These are phyloP conservation scores for Omphalea diandra DNA, from an alignment of 441 rosid genomes.

Conservation along the genomic window DNA sequence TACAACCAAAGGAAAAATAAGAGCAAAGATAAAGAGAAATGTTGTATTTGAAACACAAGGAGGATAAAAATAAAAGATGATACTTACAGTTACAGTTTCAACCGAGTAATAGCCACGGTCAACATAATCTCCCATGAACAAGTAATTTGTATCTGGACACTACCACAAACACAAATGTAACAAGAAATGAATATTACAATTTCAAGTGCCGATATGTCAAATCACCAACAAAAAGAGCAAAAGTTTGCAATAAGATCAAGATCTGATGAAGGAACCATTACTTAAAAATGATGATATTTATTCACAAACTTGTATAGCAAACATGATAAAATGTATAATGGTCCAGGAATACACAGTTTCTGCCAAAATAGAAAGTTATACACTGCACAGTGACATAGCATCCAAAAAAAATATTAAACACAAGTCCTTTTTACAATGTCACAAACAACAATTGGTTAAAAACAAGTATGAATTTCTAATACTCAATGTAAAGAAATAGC, in stretches of 20 bases:
- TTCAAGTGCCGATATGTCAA: background rate
- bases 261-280: background rate
- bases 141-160: constrained; percentile 79
- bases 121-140: constrained; percentile 81
- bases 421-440: background rate
- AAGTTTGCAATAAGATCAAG: background rate
- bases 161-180: constrained; percentile 26
- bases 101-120: constrained; percentile 83
- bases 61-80: background rate
- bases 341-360: background rate
- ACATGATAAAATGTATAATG: background rate
- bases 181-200: constrained; percentile 4
- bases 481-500: background rate
- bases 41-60: background rate
- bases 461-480: too few species aligned
- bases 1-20: background rate
- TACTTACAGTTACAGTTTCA: constrained; percentile 83
- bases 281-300: background rate
- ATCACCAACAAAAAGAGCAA: background rate
- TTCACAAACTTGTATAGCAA: background rate
- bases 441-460: too few species aligned
- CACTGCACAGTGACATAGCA: background rate
- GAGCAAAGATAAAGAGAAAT: background rate
- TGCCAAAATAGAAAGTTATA: background rate
- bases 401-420: background rate